Base-by-base conservation (phyloP, 805 yeast genomes). In the Candida germanica region DNA sequence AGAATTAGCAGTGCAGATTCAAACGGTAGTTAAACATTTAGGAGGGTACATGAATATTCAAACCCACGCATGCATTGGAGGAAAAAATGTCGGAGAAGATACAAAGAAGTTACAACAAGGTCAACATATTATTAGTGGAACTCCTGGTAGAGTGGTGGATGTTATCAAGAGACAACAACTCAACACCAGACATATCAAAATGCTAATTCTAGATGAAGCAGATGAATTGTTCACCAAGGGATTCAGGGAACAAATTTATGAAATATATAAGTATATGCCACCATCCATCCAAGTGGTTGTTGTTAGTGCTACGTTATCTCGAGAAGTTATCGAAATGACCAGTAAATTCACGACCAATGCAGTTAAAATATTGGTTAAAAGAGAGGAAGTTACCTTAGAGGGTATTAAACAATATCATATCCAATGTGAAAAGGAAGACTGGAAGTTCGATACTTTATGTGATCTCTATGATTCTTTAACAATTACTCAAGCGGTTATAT, bases 401-500 rank as follows among this genome's bases (percentile, higher is more conserved):
- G 98, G 97, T 54, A 87, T 93, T 54, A 85, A 86, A 59, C 98
- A 93, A 66, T 93, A 79, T 69, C 85, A 77, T 69, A 77, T 93
- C 52, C 82, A 86, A 53, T 94, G 91, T 47, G 97, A 87, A 57
- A 79, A 83, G 61, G 98, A 93, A 63, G 83, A 83, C 46, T 88
- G 82, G 87, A 93, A 93, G 69, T 87, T 88, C 57, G 98, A 91
- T 60, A 86, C 95, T 36, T 70, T 93, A 51, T 85, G 95, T 61
- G 98, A 93, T 64, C 69, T 93, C 50, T 93, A 93, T 70, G 98
- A 91, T 67, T 83, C 95, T 38, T 73, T 93, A 55, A 84, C 96
- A 29, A 87, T 93, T 53, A 91, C 98, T 36, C 98, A 93, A 67
- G 95, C 97, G 33, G 98, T 93, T 45, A 93, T 93, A 36, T 93